Base-by-base conservation (phyloP, 2,329 filamentous ascomycete genomes). In the Fusarium coicis region DNA sequence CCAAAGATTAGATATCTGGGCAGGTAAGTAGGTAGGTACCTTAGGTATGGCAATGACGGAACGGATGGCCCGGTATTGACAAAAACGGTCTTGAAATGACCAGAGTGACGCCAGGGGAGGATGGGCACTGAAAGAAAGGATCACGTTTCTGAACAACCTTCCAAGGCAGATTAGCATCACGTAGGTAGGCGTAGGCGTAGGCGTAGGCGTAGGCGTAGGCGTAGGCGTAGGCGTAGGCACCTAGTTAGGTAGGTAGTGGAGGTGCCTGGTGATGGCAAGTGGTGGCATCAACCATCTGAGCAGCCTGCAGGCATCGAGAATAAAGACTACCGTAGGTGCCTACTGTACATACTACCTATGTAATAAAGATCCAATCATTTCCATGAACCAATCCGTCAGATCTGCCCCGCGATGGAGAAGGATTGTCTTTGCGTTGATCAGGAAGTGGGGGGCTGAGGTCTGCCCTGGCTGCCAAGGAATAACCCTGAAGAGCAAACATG, bases 101-200 rank as follows among this genome's bases (percentile, higher is more conserved):
- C 62, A 46, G 60, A 32, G 68, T 74, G 72, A 74, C 72, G 68
- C 66, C 72, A 72, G 49, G 56, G 49, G 57, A 63, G 67, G 60
- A 63, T 60, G 67, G 30, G 71, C 55, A 69, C 71, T 55, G 50
- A 69, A 39, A 42, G 34, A 69, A 42, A 42, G 30, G 69, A 73
- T 70, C 69, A 52, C 70, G 69, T 52, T 59, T 46, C 32, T 46
- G 37, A 63, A 58, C 42, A 55, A 55, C 61, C 54, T 73, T 73
- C 57, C 66, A 73, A 73, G 70, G 70, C 66, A 71, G 36, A 56
- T 57, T 52, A 36, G 39, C 40, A 36, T 34, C 57, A 53, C 21
- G 12, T 32, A 39, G 32, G 32, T 34, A 15, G 36, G 37, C 26
- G 26, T 44, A 37, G 34, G 15, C 34, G 34, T 36, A 36, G 21